Conservation (phyloP, 768 basidiomycete genomes). For the Lepiota venenata region DNA sequence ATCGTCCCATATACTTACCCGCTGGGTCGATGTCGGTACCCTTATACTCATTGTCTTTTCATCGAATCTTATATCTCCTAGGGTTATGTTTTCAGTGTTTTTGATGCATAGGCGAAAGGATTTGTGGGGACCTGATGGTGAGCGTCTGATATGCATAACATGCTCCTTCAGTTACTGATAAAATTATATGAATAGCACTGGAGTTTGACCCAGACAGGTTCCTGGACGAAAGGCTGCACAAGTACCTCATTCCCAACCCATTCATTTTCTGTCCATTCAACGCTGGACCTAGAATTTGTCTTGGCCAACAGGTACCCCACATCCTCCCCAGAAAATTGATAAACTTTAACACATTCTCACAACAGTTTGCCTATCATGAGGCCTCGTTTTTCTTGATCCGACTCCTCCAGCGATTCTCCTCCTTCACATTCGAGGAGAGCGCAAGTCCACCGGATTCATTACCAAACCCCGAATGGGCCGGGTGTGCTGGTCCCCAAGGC, state of each 20-base stretch:
- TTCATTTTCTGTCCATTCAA: conserved; percentile 73
- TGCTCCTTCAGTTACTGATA: background rate
- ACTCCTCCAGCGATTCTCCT: conserved; percentile 45
- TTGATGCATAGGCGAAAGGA: conserved; percentile 42
- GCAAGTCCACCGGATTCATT: conserved; percentile 30
- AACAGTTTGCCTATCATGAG: conserved; percentile 52
- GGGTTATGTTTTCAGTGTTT: conserved; percentile 28
- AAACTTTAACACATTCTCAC: background rate
- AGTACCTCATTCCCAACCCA: conserved; percentile 53
- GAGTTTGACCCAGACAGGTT: conserved; percentile 66
- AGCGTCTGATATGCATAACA: conserved; percentile 6
- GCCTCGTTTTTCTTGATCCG: conserved; percentile 52
- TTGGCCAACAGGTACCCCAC: conserved; percentile 34
- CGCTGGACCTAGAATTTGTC: conserved; percentile 62
- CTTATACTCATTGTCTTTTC: background rate
- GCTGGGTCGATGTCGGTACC: conserved; percentile 17
- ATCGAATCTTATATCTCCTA: too few relatives aligned
- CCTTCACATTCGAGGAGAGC: conserved; percentile 33
- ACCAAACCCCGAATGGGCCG: conserved; percentile 24
- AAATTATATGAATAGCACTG: conserved; percentile 29
- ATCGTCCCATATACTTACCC: conserved; percentile 23
- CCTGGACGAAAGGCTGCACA: conserved; percentile 52
- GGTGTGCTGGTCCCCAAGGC: conserved; percentile 25
- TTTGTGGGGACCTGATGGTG: conserved; percentile 61
- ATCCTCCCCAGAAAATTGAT: background rate